A percentile compares a stretch with the other conserved stretches of the same genome.
Conservation (phyloP, 805 yeast genomes). For the Helenozyma rhizophorensis region DNA sequence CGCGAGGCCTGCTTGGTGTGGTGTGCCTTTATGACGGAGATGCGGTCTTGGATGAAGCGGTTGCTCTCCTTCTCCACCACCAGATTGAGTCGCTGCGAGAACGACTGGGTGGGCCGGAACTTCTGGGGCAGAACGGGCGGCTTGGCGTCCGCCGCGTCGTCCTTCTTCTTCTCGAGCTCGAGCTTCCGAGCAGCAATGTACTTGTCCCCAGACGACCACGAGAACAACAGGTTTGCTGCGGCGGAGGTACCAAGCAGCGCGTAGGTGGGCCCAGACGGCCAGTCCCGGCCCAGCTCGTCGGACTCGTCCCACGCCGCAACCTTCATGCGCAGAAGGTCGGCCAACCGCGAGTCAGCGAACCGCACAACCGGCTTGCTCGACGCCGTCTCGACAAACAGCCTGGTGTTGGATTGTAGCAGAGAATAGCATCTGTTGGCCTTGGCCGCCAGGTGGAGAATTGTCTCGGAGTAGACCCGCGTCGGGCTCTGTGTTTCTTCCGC, state of each 20-base stretch:
- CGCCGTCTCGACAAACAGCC: constrained; percentile 27
- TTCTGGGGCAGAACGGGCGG: constrained; percentile 8
- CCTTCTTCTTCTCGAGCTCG: constrained; percentile 16
- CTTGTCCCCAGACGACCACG: constrained; percentile 41
- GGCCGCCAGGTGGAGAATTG: constrained; percentile 25
- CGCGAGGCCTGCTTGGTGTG: constrained; percentile 34
- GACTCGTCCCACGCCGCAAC: constrained; percentile 13
- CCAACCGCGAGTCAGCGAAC: constrained; percentile 18
- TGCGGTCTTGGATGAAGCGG: constrained; percentile 34
- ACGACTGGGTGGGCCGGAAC: constrained; percentile 16
- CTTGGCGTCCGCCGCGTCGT: constrained; percentile 1
- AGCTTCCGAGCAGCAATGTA: constrained; percentile 30
- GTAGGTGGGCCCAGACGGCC: neutral
- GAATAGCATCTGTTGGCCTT: constrained; percentile 28
- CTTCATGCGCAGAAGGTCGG: constrained; percentile 9
- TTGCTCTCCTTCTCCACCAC: constrained; percentile 35
- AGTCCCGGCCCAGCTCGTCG: neutral
- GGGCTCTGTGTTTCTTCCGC: too few species aligned
- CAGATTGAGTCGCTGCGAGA: constrained; percentile 22
- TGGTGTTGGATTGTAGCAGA: constrained; percentile 30
- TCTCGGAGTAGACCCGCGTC: constrained; percentile 27
- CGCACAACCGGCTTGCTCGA: constrained; percentile 18
- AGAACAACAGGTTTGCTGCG: constrained; percentile 31
- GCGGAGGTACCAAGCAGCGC: constrained; percentile 6
- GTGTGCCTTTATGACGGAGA: constrained; percentile 33